Base-by-base conservation (phyloP, 2,329 filamentous ascomycete species). In the Rachicladosporium sp. region DNA sequence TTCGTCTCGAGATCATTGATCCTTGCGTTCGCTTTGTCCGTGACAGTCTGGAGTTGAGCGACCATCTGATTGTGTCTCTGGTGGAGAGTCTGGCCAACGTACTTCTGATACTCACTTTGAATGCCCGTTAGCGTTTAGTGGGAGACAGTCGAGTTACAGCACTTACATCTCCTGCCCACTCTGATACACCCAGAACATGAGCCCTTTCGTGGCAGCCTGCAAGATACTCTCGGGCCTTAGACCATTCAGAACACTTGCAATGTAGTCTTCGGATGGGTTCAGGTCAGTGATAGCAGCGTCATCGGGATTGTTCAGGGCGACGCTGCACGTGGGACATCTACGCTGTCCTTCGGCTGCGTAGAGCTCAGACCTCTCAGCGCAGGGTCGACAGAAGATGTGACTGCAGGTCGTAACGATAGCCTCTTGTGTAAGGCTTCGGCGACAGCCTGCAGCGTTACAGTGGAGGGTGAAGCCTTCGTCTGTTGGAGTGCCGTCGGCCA, bases 381-480 rank as follows among this genome's bases (percentile, higher is more conserved):
- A 96, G 11, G 74, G 66, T 2, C 78, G 61, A 56, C 89, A 95
- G 62, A 93, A 93, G 32, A 93, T 80, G 60, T 95, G 89, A 46
- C 87, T 86, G 74, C 88, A 96, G 10, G 83, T 91, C 4, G 88
- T 94, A 27, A 94, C 85, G 1, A 94, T 71, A 8, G 86, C 88
- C 46, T 73, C 70, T 31, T 82, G 76, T 27, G 66, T 69, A 29
- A 94, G 70, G 47, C 79, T 73, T 31, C 66, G 67, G 35, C 84
- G 74, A 54, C 89, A 95, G 45, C 78, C 81, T 29, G 88, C 68
- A 21, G 76, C 73, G 57, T 95, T 95, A 67, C 89, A 95, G 29
- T 76, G 73, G 13, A 94, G 65, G 13, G 69, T 65, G 43, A 80
- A 74, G 42, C 93, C 84, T 19, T 19, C 15, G 5, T 19, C 15